These are phyloP conservation scores for Emergomyces pasteurianus DNA, from an alignment of 2,329 filamentous ascomycete genomes.

Conservation along the genomic window DNA sequence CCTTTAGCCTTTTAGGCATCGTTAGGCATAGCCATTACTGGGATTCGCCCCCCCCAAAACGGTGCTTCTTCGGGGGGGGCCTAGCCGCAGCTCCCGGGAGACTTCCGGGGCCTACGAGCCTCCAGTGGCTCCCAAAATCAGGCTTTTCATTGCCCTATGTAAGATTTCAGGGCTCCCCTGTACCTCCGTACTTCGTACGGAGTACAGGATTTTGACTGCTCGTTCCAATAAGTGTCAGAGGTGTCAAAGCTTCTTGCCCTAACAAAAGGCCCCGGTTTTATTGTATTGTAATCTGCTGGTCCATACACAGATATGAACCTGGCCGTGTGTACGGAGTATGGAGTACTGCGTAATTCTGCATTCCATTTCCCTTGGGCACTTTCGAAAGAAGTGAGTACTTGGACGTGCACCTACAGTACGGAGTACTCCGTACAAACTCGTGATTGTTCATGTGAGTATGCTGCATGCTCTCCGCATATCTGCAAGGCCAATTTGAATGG, in stretches of 20 bases:
- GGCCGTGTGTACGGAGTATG: too few relatives aligned
- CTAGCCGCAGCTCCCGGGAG: background rate
- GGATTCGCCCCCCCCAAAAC: background rate
- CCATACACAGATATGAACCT: background rate
- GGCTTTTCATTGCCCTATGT: background rate
- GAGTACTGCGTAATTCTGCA: too few relatives aligned
- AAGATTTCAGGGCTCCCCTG: background rate
- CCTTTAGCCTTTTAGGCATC: background rate
- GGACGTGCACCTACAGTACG: too few relatives aligned
- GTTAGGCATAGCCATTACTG: background rate
- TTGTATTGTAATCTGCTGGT: background rate
- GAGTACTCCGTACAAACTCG: too few relatives aligned
- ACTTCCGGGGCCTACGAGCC: background rate
- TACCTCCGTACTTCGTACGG: too few relatives aligned
- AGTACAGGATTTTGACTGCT: too few relatives aligned
- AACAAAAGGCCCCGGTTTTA: too few relatives aligned
- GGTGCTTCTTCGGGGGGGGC: background rate
- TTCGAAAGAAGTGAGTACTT: too few relatives aligned
- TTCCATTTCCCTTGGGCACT: too few relatives aligned
- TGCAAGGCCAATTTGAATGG: background rate
- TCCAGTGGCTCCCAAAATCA: background rate
- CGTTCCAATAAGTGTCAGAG: background rate
- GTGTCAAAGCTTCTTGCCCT: background rate
- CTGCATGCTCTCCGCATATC: background rate
- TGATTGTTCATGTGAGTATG: background rate